Evolutionary conservation across 1,284 basidiomycete genomes (phyloP).

Genomic region (Stereum hirsutum): DNA sequence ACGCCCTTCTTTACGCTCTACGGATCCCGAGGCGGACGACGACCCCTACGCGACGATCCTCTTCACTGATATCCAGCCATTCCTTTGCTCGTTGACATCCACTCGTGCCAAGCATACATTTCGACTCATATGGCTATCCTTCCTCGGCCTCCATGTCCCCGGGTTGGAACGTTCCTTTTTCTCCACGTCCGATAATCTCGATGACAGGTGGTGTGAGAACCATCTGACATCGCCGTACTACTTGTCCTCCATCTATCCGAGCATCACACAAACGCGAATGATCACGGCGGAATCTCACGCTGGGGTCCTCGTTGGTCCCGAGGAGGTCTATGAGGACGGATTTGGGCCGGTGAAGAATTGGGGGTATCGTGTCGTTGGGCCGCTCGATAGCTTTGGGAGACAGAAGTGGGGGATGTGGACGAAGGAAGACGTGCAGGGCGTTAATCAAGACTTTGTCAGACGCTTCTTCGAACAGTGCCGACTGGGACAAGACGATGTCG

Average conservation of each 20-base stretch:
- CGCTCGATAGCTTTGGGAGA: conserved; percentile 39
- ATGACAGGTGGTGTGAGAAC: conserved; percentile 56
- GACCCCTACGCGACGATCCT: conserved; percentile 79
- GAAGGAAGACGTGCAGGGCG: conserved; percentile 32
- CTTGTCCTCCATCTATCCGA: conserved; percentile 46
- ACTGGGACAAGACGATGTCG: conserved; percentile 31
- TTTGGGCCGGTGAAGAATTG: conserved; percentile 66
- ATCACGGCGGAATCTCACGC: conserved; percentile 47
- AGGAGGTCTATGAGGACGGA: conserved; percentile 45
- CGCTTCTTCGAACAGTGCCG: conserved; percentile 53
- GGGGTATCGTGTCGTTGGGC: conserved; percentile 40
- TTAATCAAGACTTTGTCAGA: conserved; percentile 40
- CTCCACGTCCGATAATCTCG: conserved; percentile 23
- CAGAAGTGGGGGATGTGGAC: conserved; percentile 39
- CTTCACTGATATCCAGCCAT: conserved; percentile 68
- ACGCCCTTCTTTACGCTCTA: conserved; percentile 48
- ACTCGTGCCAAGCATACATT: conserved; percentile 50
- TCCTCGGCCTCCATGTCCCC: conserved; percentile 69
- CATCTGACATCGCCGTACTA: conserved; percentile 33
- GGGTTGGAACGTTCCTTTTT: conserved; percentile 36
- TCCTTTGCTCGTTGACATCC: conserved; percentile 55
- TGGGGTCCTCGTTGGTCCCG: conserved; percentile 57
- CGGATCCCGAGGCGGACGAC: conserved; percentile 43
- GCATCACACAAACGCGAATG: conserved; percentile 12
- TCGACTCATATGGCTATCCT: conserved; percentile 68